Evolutionary conservation across 2,329 filamentous ascomycete genomes (phyloP).

Genomic region (Scleromitrula shiraiana): DNA sequence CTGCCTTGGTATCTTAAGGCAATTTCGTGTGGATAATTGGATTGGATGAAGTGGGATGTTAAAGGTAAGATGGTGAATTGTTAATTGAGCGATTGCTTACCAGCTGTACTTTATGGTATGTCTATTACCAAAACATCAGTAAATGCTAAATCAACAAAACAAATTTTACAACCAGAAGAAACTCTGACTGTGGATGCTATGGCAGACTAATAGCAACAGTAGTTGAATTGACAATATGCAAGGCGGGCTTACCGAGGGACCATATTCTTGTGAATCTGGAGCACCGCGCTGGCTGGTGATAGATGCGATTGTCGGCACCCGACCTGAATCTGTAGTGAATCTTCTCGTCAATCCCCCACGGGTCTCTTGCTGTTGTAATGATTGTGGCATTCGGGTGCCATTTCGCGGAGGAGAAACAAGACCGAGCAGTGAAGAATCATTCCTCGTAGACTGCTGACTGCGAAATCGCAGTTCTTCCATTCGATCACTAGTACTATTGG

Average conservation of each 20-base stretch:
- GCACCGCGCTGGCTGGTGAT: slow-evolving; percentile 24
- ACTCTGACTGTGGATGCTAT: not conserved
- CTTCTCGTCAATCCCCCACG: slow-evolving; percentile 76
- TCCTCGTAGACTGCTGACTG: slow-evolving; percentile 67
- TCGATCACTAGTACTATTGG: slow-evolving; percentile 51
- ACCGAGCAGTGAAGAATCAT: slow-evolving; percentile 66
- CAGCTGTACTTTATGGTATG: slow-evolving; percentile 67
- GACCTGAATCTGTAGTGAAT: slow-evolving; percentile 86
- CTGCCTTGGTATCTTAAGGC: slow-evolving; percentile 5
- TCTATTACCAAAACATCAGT: slow-evolving; percentile 34
- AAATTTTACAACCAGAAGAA: not conserved
- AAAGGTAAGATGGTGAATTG: not conserved
- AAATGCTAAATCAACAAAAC: slow-evolving; percentile 10
- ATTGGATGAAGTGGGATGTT: not conserved
- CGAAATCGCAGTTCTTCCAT: slow-evolving; percentile 78
- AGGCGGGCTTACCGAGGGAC: slow-evolving; percentile 29
- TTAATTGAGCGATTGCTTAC: slow-evolving; percentile 42
- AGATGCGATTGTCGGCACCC: slow-evolving; percentile 63
- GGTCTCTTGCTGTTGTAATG: slow-evolving; percentile 54
- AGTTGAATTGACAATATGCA: slow-evolving; percentile 11
- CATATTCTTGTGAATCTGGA: slow-evolving; percentile 27
- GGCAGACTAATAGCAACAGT: slow-evolving; percentile 16
- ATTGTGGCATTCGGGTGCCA: slow-evolving; percentile 56
- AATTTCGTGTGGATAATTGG: too few species aligned
- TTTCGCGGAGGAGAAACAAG: slow-evolving; percentile 69